A percentile compares a stretch with the other conserved stretches of the same genome.
Evolutionary conservation across 2,329 filamentous ascomycete species (phyloP).

Genomic region (Monilinia aucupariae): DNA sequence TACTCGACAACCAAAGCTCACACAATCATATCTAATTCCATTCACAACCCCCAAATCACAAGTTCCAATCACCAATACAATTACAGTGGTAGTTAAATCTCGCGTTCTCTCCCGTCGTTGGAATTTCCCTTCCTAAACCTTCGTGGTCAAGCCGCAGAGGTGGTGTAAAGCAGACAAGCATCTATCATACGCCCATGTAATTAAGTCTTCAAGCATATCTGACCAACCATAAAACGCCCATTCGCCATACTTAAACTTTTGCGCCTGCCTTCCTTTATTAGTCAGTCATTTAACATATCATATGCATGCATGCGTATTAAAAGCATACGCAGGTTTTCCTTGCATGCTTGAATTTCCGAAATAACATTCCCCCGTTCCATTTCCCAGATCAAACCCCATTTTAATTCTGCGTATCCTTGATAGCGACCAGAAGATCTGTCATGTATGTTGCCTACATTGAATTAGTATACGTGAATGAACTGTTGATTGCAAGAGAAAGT

Average conservation of each 20-base stretch:
- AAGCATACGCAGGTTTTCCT: not conserved
- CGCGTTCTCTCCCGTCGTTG: not conserved
- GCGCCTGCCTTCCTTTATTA: constrained; percentile 8
- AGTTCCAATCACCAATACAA: not conserved
- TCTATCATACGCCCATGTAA: constrained; percentile 5
- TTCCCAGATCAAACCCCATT: not conserved
- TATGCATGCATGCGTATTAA: not conserved
- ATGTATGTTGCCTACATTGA: constrained; percentile 20
- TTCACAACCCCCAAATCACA: not conserved
- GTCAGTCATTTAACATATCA: constrained; percentile 1
- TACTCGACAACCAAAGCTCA: not conserved
- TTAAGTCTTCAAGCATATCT: not conserved
- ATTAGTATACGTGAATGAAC: not conserved
- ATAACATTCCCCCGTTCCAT: not conserved
- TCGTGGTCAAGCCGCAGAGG: not conserved
- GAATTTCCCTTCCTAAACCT: not conserved
- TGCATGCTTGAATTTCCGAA: not conserved
- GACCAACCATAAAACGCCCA: constrained; percentile 8
- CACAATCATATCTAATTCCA: not conserved
- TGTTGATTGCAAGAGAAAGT: constrained; percentile 19
- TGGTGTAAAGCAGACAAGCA: not conserved
- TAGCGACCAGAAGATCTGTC: constrained; percentile 21
- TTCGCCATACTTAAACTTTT: not conserved
- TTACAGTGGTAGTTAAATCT: not conserved
- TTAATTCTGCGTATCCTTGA: constrained; percentile 20